A percentile compares a stretch with the other conserved stretches of the same genome.
These are phyloP conservation scores for Boletellus sp. DNA, from an alignment of 1,284 basidiomycete genomes.

Conservation along the genomic window DNA sequence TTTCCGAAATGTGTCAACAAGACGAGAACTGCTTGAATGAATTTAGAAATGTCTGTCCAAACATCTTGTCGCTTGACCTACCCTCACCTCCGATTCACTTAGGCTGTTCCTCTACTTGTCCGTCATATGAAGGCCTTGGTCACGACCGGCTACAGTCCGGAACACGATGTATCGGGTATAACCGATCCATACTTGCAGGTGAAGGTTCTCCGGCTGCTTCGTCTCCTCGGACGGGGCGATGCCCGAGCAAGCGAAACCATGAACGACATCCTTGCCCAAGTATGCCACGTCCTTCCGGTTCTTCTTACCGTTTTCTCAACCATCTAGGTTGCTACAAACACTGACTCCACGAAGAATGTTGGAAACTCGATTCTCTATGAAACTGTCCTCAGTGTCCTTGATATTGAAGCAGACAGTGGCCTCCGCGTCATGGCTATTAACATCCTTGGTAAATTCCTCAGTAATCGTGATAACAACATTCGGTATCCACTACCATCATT, in stretches of 20 bases:
- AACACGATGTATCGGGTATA: slow-evolving; percentile 99
- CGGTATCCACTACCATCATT: slow-evolving; percentile 48
- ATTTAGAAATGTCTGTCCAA: slow-evolving; percentile 75
- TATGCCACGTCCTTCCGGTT: slow-evolving; percentile 27
- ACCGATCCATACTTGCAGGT: slow-evolving; percentile 99
- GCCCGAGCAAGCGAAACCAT: slow-evolving; percentile 89
- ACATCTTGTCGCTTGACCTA: not conserved
- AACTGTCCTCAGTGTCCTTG: slow-evolving; percentile 95
- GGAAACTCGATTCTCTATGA: slow-evolving; percentile 99
- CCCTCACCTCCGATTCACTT: slow-evolving; percentile 8
- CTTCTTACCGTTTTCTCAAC: slow-evolving; percentile 7
- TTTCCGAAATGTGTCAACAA: slow-evolving; percentile 90
- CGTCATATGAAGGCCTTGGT: slow-evolving; percentile 94
- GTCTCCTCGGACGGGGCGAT: slow-evolving; percentile 85
- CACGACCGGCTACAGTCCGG: slow-evolving; percentile 96
- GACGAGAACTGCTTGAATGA: slow-evolving; percentile 76
- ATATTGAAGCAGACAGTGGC: slow-evolving; percentile 96
- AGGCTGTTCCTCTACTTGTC: slow-evolving; percentile 93
- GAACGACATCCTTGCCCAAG: slow-evolving; percentile 98
- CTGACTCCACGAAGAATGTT: slow-evolving; percentile 96
- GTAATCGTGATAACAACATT: slow-evolving; percentile 99
- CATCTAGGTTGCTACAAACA: slow-evolving; percentile 91
- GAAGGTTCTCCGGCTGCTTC: slow-evolving; percentile 92
- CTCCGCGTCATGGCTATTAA: slow-evolving; percentile 99
- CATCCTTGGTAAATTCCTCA: slow-evolving; percentile 96